Conservation (phyloP, 352 stramenopile species). For the Globisporangium abappressorium region DNA sequence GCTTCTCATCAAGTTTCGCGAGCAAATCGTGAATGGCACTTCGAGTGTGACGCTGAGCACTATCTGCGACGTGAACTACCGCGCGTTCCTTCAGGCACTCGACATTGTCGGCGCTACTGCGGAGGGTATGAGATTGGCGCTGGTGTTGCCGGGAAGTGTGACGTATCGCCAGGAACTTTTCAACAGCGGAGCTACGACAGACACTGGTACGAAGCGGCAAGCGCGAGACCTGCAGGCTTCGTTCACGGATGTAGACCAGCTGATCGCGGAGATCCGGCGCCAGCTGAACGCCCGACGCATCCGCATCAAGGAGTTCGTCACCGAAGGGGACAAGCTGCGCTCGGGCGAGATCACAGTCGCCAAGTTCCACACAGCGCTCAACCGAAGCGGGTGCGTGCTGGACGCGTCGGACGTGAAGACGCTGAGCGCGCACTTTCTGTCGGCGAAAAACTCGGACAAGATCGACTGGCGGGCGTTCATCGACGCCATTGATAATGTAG, state of each 20-base stretch:
- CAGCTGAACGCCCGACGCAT: constrained; percentile 66
- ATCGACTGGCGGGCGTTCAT: constrained; percentile 81
- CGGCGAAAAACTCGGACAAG: constrained; percentile 58
- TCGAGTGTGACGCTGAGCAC: constrained; percentile 52
- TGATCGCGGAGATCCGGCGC: constrained; percentile 58
- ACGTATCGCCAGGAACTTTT: constrained; percentile 63
- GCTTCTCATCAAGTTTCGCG: constrained; percentile 74
- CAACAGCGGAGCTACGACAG: constrained; percentile 26
- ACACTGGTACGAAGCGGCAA: constrained; percentile 22
- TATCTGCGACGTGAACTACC: constrained; percentile 83
- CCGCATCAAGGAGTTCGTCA: constrained; percentile 81
- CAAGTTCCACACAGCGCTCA: constrained; percentile 85
- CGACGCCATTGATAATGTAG: constrained; percentile 36
- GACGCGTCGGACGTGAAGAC: constrained; percentile 62
- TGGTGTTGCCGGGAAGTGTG: constrained; percentile 51
- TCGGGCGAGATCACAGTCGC: constrained; percentile 78
- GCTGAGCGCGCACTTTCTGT: constrained; percentile 62
- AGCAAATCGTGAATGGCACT: constrained; percentile 41
- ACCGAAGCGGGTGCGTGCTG: constrained; percentile 70
- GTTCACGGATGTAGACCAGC: constrained; percentile 32
- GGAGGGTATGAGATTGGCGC: constrained; percentile 19
- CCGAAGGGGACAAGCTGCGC: constrained; percentile 75
- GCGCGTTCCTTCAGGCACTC: constrained; percentile 69
- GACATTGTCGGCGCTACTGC: constrained; percentile 34
- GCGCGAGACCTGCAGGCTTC: constrained; percentile 25